These are phyloP conservation scores for Galerina marginata DNA, from an alignment of 768 basidiomycete genomes.

Conservation along the genomic window DNA sequence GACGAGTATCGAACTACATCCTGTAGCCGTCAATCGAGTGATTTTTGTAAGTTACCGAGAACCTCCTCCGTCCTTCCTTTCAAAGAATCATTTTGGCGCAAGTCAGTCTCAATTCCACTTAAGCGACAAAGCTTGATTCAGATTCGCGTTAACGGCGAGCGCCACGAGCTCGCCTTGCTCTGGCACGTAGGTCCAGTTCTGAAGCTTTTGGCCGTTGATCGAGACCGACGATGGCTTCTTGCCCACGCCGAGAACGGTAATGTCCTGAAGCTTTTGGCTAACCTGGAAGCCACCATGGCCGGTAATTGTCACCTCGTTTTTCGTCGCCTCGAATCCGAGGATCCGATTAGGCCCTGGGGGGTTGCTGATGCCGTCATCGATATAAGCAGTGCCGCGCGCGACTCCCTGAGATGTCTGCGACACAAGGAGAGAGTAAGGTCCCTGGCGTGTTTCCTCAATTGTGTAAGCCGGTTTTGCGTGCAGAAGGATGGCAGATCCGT, in stretches of 20 bases:
- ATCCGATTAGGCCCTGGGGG: constrained; percentile 60
- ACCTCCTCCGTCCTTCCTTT: not conserved
- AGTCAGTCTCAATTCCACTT: constrained; percentile 27
- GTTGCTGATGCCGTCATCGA: constrained; percentile 73
- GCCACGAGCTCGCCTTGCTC: constrained; percentile 48
- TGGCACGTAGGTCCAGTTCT: constrained; percentile 45
- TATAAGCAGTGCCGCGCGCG: constrained; percentile 64
- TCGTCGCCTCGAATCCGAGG: constrained; percentile 48
- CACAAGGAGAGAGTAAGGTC: constrained; percentile 67
- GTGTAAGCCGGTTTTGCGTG: constrained; percentile 71
- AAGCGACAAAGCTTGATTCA: constrained; percentile 42
- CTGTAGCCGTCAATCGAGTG: not conserved
- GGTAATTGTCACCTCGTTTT: constrained; percentile 41
- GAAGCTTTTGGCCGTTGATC: constrained; percentile 39
- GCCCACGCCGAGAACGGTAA: constrained; percentile 66
- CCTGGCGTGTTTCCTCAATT: constrained; percentile 64
- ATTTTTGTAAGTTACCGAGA: not conserved
- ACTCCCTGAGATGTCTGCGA: constrained; percentile 51
- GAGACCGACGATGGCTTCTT: constrained; percentile 43
- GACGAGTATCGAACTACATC: not conserved
- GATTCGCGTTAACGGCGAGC: constrained; percentile 39
- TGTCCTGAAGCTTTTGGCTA: constrained; percentile 48
- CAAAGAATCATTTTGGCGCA: not conserved
- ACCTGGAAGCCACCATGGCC: constrained; percentile 48
- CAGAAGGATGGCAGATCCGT: constrained; percentile 67